phyloP scores from a whole-genome alignment of 768 basidiomycete species.

The Clathrus columnatus region DNA sequence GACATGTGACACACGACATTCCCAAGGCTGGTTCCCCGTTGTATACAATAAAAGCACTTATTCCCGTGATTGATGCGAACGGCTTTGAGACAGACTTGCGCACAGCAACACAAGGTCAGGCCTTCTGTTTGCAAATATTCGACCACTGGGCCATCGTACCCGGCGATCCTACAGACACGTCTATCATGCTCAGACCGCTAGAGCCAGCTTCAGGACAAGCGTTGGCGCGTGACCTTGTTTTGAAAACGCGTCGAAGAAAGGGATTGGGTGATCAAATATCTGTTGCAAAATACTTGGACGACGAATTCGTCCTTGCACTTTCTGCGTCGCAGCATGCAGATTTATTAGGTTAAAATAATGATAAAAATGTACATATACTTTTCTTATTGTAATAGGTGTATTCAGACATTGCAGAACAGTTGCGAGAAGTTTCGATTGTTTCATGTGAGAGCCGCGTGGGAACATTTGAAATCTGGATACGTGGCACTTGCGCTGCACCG shows the following conservation, averaged over 20 bases:
- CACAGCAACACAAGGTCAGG: slow-evolving; percentile 97
- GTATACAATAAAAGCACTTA: slow-evolving; percentile 96
- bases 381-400: slow-evolving; percentile 9
- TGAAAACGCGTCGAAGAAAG: slow-evolving; percentile 94
- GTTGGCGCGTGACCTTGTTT: slow-evolving; percentile 85
- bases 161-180: slow-evolving; percentile 96
- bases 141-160: slow-evolving; percentile 99
- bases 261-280: slow-evolving; percentile 96
- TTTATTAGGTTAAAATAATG: slow-evolving; percentile 66
- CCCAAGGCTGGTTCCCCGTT: slow-evolving; percentile 97
- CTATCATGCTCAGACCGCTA: slow-evolving; percentile 89
- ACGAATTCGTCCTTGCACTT: slow-evolving; percentile 91
- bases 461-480: slow-evolving; percentile 29
- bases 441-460: slow-evolving; percentile 24
- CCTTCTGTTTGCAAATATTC: slow-evolving; percentile 96
- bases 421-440: slow-evolving; percentile 14
- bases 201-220: slow-evolving; percentile 97
- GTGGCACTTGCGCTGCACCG: slow-evolving; percentile 25
- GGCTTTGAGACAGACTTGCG: slow-evolving; percentile 97
- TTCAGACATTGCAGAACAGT: neutral
- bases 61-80: slow-evolving; percentile 97
- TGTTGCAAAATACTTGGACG: slow-evolving; percentile 94
- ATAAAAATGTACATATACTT: slow-evolving; percentile 12
- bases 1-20: slow-evolving; percentile 98
- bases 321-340: slow-evolving; percentile 96